phyloP scores from a whole-genome alignment of 2,329 filamentous ascomycete species.

The Fusarium haematococcum region DNA sequence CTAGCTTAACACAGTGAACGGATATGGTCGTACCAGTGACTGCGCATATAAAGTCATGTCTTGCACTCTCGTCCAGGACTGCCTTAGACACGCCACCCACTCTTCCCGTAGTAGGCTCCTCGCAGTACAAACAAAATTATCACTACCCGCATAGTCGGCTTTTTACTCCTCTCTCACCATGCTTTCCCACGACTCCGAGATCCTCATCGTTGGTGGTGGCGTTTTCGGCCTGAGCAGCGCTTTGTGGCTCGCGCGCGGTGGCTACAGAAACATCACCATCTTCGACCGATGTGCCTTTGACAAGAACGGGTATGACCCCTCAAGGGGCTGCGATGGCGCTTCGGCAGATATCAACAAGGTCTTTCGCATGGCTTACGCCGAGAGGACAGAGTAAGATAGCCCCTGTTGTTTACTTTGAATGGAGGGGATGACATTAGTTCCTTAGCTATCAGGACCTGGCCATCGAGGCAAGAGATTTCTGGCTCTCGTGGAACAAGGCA shows the following conservation, averaged over 20 bases:
- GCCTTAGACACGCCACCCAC: background rate
- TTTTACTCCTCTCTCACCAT: background rate
- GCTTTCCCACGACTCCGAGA: constrained; percentile 1
- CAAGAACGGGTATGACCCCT: constrained; percentile 24
- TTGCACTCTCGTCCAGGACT: too few relatives aligned
- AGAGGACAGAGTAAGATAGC: background rate
- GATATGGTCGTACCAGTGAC: too few relatives aligned
- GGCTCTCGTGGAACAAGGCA: too few relatives aligned
- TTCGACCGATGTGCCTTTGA: constrained; percentile 30
- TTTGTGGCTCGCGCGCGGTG: constrained; percentile 26
- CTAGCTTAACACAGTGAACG: too few relatives aligned
- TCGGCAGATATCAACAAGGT: constrained; percentile 35
- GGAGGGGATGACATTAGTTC: too few relatives aligned
- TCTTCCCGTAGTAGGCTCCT: too few relatives aligned
- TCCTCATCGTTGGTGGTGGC: constrained; percentile 21
- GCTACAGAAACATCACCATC: constrained; percentile 28
- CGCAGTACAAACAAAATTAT: too few relatives aligned
- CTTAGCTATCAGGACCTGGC: too few relatives aligned
- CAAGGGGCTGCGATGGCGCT: constrained; percentile 29
- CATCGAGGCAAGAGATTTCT: too few relatives aligned
- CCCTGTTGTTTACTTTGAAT: too few relatives aligned
- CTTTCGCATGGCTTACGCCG: constrained; percentile 28
- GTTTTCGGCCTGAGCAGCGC: constrained; percentile 28
- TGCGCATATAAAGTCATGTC: too few relatives aligned
- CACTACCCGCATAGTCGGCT: too few relatives aligned